A percentile compares a stretch with the other conserved stretches of the same genome.
Conservation (phyloP, 768 basidiomycete species). For the Amanita phalloides region DNA sequence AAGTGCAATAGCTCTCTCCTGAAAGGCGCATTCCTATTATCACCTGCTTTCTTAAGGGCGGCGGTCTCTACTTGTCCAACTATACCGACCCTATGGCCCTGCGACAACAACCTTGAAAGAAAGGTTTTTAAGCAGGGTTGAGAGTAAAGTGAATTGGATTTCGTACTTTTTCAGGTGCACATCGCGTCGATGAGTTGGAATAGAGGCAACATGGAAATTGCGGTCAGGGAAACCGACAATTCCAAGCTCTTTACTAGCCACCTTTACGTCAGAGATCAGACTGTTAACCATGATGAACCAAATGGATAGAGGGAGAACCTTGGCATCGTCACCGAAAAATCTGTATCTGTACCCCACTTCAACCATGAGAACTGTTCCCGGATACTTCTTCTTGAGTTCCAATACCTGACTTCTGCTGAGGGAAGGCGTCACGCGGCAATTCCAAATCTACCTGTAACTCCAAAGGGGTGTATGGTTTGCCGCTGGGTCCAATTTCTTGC, state of each 20-base stretch:
- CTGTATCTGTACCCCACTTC: conserved; percentile 80
- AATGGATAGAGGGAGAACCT: conserved; percentile 25
- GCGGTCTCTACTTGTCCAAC: conserved; percentile 81
- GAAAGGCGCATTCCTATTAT: conserved; percentile 66
- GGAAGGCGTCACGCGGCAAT: neutral
- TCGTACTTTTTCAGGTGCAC: conserved; percentile 69
- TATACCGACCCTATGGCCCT: conserved; percentile 77
- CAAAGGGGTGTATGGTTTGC: conserved; percentile 63
- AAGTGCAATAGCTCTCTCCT: conserved; percentile 64
- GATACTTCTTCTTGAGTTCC: conserved; percentile 52
- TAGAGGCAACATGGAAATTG: conserved; percentile 66
- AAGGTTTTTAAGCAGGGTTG: neutral
- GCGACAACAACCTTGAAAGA: conserved; percentile 46
- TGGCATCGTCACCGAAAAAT: conserved; percentile 81
- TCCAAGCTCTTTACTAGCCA: conserved; percentile 67
- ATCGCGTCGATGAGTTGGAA: conserved; percentile 58
- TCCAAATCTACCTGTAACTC: conserved; percentile 47
- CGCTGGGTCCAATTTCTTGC: conserved; percentile 53
- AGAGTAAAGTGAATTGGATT: neutral
- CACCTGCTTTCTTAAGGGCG: conserved; percentile 75
- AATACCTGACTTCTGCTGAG: conserved; percentile 27
- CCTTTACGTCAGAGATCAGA: conserved; percentile 23
- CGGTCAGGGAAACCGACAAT: conserved; percentile 64
- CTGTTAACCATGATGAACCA: neutral
- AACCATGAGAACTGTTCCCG: conserved; percentile 62